phyloP scores from a whole-genome alignment of 2,329 filamentous ascomycete genomes.

The Pyrenochaeta sp. region DNA sequence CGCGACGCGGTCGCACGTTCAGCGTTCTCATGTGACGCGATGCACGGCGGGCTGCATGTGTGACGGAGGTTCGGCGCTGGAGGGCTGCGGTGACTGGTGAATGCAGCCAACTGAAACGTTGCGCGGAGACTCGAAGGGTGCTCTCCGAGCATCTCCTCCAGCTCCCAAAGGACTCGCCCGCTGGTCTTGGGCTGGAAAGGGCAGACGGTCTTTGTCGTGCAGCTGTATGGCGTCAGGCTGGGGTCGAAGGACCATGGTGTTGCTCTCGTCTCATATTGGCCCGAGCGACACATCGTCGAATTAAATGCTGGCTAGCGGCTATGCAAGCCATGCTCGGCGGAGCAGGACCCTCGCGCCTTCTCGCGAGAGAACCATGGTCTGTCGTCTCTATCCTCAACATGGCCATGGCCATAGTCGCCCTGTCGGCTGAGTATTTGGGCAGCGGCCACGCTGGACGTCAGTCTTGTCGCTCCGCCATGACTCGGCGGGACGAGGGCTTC shows the following conservation, averaged over 20 bases:
- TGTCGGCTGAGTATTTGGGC: too few relatives aligned
- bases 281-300: slow-evolving; percentile 29
- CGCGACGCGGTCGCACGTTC: slow-evolving; percentile 26
- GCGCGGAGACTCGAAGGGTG: neutral
- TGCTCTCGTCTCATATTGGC: slow-evolving; percentile 36
- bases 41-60: slow-evolving; percentile 17
- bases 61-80: slow-evolving; percentile 4
- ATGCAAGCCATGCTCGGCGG: slow-evolving; percentile 31
- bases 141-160: neutral
- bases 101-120: slow-evolving; percentile 1
- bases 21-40: slow-evolving; percentile 25
- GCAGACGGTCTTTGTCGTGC: slow-evolving; percentile 18
- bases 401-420: neutral
- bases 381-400: slow-evolving; percentile 11
- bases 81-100: slow-evolving; percentile 4
- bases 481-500: neutral
- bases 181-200: slow-evolving; percentile 14
- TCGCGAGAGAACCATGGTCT: slow-evolving; percentile 17
- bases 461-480: neutral
- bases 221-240: slow-evolving; percentile 31
- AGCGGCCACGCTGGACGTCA: neutral
- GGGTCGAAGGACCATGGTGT: slow-evolving; percentile 12
- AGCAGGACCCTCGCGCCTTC: slow-evolving; percentile 23
- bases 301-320: slow-evolving; percentile 30
- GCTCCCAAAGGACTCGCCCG: too few relatives aligned